Conservation (phyloP, 345 rosid species). For the Psidium friedrichsthalianum region DNA sequence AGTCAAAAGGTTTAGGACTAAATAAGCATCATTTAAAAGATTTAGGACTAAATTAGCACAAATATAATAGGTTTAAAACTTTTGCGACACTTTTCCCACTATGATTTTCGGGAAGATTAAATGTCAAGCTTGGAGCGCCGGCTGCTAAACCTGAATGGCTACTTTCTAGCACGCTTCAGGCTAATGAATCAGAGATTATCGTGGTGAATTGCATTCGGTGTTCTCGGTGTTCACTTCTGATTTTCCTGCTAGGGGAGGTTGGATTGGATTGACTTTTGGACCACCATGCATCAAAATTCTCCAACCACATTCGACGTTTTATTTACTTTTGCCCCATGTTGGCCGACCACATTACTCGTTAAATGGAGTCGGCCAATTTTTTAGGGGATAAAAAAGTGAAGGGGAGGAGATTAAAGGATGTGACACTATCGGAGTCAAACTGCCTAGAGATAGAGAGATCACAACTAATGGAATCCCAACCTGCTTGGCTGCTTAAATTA, state of each 20-base stretch:
- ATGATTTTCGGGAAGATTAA: background rate
- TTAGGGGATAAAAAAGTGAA: background rate
- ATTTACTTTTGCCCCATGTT: background rate
- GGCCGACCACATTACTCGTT: background rate
- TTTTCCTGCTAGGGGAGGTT: background rate
- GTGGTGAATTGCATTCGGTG: background rate
- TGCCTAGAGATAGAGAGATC: background rate
- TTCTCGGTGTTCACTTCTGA: background rate
- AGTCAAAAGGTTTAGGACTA: no score
- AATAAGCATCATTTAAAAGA: no score
- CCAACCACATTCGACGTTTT: background rate
- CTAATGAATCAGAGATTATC: background rate
- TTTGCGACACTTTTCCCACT: background rate
- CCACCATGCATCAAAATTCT: background rate
- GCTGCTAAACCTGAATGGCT: background rate
- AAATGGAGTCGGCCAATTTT: background rate
- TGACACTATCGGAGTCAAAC: background rate
- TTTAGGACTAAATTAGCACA: no score
- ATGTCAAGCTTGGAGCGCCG: background rate
- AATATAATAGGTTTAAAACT: no score
- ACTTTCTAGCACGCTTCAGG: background rate
- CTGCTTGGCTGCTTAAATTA: no score
- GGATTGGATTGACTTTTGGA: background rate
- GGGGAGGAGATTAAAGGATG: background rate
- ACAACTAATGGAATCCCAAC: background rate